Evolutionary conservation across 192 early-diverging fungal genomes (phyloP), one percentile per base, ranked within the genome.

Genomic region (Podila clonocystis): DNA sequence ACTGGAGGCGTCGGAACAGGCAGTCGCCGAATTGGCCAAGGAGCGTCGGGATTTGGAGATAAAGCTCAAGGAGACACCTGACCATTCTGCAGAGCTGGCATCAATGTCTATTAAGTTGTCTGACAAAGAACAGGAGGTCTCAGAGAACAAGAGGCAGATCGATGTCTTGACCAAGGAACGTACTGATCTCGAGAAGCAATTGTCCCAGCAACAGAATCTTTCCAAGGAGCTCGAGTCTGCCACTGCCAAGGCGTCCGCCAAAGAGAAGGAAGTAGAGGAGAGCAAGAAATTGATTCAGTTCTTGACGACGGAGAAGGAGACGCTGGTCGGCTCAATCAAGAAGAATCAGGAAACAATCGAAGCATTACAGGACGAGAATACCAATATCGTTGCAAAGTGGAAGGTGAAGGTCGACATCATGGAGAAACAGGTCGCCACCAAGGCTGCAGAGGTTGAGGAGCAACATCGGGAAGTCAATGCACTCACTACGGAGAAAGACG

Each of bases 91-190:
- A 12, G 65, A 80, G 61, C 22, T 80, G 36, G 58, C 66, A 1
- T 34, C 62, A 5, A 41, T 45, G 9, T 24, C 62, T 0, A 55
- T 66, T 34, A 68, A 36, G 70, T 38, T 65, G 3, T 31, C 34
- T 2, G 70, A 73, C 58, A 69, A 68, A 57, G 70, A 73, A 48
- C 28, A 68, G 31, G 65, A 72, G 36, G 19, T 59, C 33, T 61
- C 45, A 33, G 48, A 30, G 8, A 58, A 31, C 24, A 59, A 33
- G 5, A 68, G 64, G 13, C 48, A 68, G 69, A 72, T 80, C 24
- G 66, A 67, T 8, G n/a, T n/a, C 4, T 30, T 72, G 17, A 36
- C 52, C 58, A 60, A 60, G 30, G 24, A 60, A 15, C 58, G 58
- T 17, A 17, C 9, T 5, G 26, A 26, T 29, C 58, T 60, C 6